These are phyloP conservation scores for Lasiodiplodia citricola DNA, from an alignment of 2,329 filamentous ascomycete genomes.

Conservation along the genomic window DNA sequence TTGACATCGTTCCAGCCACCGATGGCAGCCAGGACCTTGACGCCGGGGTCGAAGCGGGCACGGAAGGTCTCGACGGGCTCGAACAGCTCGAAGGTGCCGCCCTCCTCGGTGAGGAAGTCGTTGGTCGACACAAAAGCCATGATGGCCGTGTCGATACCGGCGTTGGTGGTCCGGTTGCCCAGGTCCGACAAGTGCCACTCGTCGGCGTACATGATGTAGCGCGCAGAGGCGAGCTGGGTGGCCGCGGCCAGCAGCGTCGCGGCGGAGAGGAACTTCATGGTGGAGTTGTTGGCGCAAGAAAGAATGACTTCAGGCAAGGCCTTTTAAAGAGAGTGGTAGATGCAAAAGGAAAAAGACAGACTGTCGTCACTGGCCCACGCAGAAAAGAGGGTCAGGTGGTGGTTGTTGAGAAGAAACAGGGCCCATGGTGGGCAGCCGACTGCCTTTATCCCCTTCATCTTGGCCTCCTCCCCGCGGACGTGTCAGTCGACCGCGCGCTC, in stretches of 20 bases:
- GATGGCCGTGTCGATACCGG: conserved; percentile 44
- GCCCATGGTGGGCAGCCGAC: conserved; percentile 2
- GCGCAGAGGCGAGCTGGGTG: conserved; percentile 7
- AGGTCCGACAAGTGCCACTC: conserved; percentile 18
- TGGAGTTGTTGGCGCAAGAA: background rate
- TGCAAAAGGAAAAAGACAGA: background rate
- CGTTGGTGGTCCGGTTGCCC: conserved; percentile 28
- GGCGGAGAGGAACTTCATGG: conserved; percentile 17
- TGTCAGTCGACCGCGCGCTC: background rate
- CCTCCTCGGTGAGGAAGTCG: conserved; percentile 34
- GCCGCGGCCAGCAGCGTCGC: conserved; percentile 5
- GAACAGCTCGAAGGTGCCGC: conserved; percentile 59
- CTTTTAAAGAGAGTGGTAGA: background rate
- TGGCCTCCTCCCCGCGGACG: background rate
- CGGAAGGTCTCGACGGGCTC: conserved; percentile 58
- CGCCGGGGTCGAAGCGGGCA: conserved; percentile 57
- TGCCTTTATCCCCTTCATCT: background rate
- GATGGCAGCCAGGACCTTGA: conserved; percentile 72
- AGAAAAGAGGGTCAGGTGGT: background rate
- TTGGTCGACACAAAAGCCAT: conserved; percentile 47
- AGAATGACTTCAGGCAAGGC: background rate
- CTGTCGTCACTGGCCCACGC: background rate
- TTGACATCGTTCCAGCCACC: conserved; percentile 74
- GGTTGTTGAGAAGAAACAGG: background rate
- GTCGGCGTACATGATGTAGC: conserved; percentile 26